These are phyloP conservation scores for Euryodendron excelsum DNA, from an alignment of 148 eudicot genomes.

Conservation along the genomic window DNA sequence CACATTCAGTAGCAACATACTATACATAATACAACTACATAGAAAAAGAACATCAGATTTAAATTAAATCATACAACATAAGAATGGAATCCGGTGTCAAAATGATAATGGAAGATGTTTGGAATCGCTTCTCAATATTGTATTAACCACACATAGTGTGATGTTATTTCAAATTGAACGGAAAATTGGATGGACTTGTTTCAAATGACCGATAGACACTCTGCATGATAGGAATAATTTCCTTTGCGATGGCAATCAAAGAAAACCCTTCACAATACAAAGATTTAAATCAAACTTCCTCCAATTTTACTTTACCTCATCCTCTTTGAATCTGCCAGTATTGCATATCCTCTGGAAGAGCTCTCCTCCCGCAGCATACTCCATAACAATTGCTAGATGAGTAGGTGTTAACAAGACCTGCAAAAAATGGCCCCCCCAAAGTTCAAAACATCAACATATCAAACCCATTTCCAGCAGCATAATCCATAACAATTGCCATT, in stretches of 20 bases:
- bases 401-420: conserved; percentile 62
- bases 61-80: background rate
- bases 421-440: background rate
- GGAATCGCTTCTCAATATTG: background rate
- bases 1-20: background rate
- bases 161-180: background rate
- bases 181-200: background rate
- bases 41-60: background rate
- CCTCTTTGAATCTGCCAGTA: conserved; percentile 57
- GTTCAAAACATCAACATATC: background rate
- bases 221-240: background rate
- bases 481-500: background rate
- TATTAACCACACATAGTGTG: background rate
- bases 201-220: background rate
- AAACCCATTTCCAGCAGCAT: background rate
- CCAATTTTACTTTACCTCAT: conserved; percentile 40
- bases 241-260: background rate
- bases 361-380: conserved; percentile 72
- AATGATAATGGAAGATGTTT: background rate
- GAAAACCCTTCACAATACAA: background rate
- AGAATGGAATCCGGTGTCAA: background rate
- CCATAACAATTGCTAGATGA: conserved; percentile 70
- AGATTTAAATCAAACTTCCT: background rate
- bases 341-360: conserved; percentile 50
- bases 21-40: background rate